Evolutionary conservation across 169 alveolate species (phyloP).

Genomic region (Plasmodium knowlesi): DNA sequence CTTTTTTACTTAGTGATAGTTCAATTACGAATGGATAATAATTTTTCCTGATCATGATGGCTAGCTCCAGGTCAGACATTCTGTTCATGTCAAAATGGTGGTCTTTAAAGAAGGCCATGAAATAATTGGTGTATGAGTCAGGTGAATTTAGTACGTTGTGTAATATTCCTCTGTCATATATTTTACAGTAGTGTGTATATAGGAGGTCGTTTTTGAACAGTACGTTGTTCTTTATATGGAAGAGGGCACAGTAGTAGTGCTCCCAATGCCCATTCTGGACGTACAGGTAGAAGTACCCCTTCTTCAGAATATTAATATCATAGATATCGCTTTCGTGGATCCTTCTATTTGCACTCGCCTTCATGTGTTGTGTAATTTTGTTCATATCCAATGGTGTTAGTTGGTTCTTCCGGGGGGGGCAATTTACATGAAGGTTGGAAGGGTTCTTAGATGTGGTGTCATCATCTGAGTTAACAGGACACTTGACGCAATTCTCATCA

Average conservation of each 20-base stretch:
- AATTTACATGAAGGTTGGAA: background rate
- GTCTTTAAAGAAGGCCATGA: constrained; percentile 30
- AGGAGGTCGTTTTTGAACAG: constrained; percentile 8
- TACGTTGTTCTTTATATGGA: constrained; percentile 4
- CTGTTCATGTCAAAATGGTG: background rate
- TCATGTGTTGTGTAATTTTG: constrained; percentile 15
- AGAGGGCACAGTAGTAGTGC: constrained; percentile 20
- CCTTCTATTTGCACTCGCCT: constrained; percentile 1
- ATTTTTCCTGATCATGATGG: constrained; percentile 19
- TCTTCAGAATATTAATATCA: constrained; percentile 33
- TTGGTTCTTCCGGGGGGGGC: background rate
- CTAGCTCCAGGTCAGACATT: background rate
- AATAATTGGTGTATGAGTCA: constrained; percentile 17
- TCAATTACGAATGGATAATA: constrained; percentile 30
- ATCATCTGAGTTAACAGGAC: background rate
- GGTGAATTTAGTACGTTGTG: background rate
- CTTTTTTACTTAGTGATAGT: background rate
- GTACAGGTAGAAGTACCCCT: constrained; percentile 11
- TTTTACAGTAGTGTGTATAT: constrained; percentile 31
- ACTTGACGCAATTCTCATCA: background rate
- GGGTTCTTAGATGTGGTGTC: background rate
- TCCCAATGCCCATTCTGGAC: constrained; percentile 15
- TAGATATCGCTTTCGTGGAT: constrained; percentile 31
- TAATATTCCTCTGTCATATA: constrained; percentile 25
- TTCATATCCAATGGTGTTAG: background rate